Percentiles rank a stretch among this genome's conserved stretches.
Evolutionary conservation across 2,329 filamentous ascomycete species (phyloP).

Genomic region (Sclerotinia nivalis): DNA sequence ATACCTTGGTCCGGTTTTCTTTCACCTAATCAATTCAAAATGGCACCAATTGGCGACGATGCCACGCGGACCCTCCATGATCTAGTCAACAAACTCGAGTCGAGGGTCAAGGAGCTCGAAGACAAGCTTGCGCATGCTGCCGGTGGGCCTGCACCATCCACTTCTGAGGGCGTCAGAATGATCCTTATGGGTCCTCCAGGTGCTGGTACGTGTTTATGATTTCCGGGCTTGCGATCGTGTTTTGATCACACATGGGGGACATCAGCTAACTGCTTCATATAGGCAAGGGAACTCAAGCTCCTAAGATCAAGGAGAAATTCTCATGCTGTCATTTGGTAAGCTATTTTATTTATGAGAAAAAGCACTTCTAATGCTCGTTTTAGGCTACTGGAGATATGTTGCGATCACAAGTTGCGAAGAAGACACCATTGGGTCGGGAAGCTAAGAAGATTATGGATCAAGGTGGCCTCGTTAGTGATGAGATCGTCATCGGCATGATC

Average conservation of each 20-base stretch:
- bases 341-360: not conserved
- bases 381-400: constrained; percentile 99
- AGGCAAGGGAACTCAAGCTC: constrained; percentile 99
- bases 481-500: constrained; percentile 99
- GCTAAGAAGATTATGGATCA: constrained; percentile 99
- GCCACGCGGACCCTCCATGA: constrained; percentile 78
- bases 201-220: constrained; percentile 68
- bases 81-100: constrained; percentile 80
- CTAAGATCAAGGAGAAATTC: constrained; percentile 97
- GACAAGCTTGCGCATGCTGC: constrained; percentile 58
- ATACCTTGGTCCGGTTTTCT: constrained; percentile 37
- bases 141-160: constrained; percentile 53
- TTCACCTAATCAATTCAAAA: constrained; percentile 50
- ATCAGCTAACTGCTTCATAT: constrained; percentile 35
- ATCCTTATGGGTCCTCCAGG: constrained; percentile 96
- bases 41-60: constrained; percentile 87
- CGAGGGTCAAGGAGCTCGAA: constrained; percentile 84
- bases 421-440: constrained; percentile 90
- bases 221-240: not conserved
- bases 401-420: constrained; percentile 95
- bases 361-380: constrained; percentile 22
- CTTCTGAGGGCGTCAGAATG: constrained; percentile 79
- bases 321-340: constrained; percentile 94
- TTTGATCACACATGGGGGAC: not conserved
- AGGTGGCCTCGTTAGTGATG: constrained; percentile 94